These are phyloP conservation scores for Saccharomycopsis fermentans DNA, from an alignment of 805 yeast species.

Conservation along the genomic window DNA sequence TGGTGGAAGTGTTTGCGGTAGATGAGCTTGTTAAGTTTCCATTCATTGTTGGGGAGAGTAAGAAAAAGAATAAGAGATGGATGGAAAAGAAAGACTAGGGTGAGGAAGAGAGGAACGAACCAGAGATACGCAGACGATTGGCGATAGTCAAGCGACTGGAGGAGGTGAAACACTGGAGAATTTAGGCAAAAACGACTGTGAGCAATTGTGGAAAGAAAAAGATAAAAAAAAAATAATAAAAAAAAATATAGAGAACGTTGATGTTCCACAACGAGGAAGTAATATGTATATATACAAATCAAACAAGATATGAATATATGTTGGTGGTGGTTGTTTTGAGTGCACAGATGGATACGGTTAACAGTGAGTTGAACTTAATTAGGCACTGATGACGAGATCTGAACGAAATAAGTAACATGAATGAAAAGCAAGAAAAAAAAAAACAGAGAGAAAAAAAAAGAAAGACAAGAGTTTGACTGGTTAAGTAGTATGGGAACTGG, in stretches of 20 bases:
- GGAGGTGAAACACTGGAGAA: too few relatives aligned
- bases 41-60: not conserved
- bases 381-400: not conserved
- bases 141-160: not conserved
- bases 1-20: not conserved
- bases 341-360: not conserved
- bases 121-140: not conserved
- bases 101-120: too few relatives aligned
- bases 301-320: not conserved
- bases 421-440: not conserved
- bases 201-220: too few relatives aligned
- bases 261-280: too few relatives aligned
- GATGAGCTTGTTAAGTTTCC: not conserved
- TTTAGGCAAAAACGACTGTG: too few relatives aligned
- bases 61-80: not conserved
- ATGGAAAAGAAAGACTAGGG: too few relatives aligned
- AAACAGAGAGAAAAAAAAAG: too few relatives aligned
- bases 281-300: not conserved
- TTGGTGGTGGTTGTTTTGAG: not conserved
- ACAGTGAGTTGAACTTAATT: not conserved
- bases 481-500: not conserved
- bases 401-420: not conserved
- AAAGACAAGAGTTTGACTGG: not conserved
- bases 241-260: too few relatives aligned
- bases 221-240: too few relatives aligned